Evolutionary conservation across 2,329 filamentous ascomycete species (phyloP).

Genomic region (Metarhizium brunneum): DNA sequence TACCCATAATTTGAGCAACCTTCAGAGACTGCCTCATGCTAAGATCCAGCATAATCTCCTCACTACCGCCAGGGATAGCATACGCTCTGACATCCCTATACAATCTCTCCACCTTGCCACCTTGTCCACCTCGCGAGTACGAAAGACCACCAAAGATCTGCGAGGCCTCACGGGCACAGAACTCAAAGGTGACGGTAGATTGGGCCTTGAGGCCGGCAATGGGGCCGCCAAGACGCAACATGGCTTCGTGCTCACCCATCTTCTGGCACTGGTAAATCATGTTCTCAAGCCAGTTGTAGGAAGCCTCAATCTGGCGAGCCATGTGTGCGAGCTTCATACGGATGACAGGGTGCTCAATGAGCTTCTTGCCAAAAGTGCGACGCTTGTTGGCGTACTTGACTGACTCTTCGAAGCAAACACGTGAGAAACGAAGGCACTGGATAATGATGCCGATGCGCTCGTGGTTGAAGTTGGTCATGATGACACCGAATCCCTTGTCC

Average conservation of each 20-base stretch:
- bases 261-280: slow-evolving; percentile 85
- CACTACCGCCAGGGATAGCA: slow-evolving; percentile 87
- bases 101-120: slow-evolving; percentile 86
- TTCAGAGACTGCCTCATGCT: slow-evolving; percentile 85
- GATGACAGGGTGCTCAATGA: slow-evolving; percentile 95
- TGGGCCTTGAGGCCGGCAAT: slow-evolving; percentile 94
- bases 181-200: slow-evolving; percentile 89
- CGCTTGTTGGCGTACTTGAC: slow-evolving; percentile 98
- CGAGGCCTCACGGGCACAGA: slow-evolving; percentile 89
- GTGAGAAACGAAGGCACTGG: slow-evolving; percentile 88
- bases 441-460: slow-evolving; percentile 98
- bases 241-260: slow-evolving; percentile 92
- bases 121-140: slow-evolving; percentile 89
- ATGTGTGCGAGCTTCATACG: slow-evolving; percentile 97
- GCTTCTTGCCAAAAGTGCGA: slow-evolving; percentile 88
- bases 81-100: slow-evolving; percentile 95
- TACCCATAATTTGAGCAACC: slow-evolving; percentile 84
- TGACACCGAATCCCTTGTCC: slow-evolving; percentile 96
- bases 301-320: slow-evolving; percentile 94
- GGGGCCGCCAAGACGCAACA: slow-evolving; percentile 88
- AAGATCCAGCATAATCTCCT: slow-evolving; percentile 98
- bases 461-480: slow-evolving; percentile 99
- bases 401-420: slow-evolving; percentile 94
- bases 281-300: slow-evolving; percentile 95
- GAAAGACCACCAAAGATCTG: slow-evolving; percentile 96